Evolutionary conservation across 225 moss, liverwort and hornwort species (phyloP).

Genomic region (Pleurozium schreberi): DNA sequence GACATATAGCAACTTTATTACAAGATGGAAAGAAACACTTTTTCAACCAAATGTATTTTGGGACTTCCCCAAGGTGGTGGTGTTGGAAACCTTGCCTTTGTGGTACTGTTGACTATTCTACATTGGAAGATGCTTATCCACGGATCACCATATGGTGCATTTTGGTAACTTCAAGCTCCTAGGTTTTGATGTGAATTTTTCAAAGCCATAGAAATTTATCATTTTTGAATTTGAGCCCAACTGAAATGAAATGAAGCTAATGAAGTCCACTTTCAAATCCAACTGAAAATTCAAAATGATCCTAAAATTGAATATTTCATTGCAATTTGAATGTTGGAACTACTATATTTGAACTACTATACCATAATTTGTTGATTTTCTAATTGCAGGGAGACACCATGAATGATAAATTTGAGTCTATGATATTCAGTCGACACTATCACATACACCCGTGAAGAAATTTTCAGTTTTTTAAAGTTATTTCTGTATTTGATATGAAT

Average conservation of each 20-base stretch:
- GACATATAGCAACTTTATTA: too few species aligned
- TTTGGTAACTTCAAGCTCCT: background rate
- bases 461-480: background rate
- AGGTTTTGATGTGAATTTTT: background rate
- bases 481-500: background rate
- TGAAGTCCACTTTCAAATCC: accelerated
- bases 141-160: accelerated
- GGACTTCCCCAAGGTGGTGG: background rate
- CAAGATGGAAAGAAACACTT: background rate
- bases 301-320: too few species aligned
- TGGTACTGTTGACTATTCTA: background rate
- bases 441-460: accelerated
- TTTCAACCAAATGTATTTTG: background rate
- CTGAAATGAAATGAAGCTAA: background rate
- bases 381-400: accelerated
- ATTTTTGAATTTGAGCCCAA: too few species aligned
- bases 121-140: background rate
- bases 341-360: too few species aligned
- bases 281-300: background rate
- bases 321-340: background rate
- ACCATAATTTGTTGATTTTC: too few species aligned
- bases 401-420: too few species aligned
- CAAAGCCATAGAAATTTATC: background rate
- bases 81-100: background rate
- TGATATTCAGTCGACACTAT: too few species aligned